Evolutionary conservation across 371 early-diverging fungal species (phyloP).

Genomic region (Mucor piriformis): DNA sequence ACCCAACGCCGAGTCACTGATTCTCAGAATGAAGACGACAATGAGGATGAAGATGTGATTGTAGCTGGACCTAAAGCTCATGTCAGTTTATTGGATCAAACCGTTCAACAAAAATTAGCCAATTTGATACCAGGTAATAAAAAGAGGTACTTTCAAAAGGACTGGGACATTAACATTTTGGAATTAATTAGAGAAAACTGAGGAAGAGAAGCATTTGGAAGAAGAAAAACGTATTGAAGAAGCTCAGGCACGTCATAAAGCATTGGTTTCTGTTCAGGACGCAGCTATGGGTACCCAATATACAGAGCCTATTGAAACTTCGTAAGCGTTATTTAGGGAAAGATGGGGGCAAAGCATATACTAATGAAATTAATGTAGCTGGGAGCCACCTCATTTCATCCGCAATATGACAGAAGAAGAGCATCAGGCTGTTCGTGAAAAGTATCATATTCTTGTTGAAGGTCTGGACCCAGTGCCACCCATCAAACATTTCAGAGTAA

Average conservation of each 20-base stretch:
- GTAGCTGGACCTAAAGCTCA: slow-evolving; percentile 64
- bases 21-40: slow-evolving; percentile 21
- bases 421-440: slow-evolving; percentile 59
- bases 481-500: slow-evolving; percentile 65
- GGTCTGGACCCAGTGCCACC: slow-evolving; percentile 79
- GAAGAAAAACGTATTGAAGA: slow-evolving; percentile 83
- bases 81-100: slow-evolving; percentile 84
- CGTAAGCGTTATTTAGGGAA: slow-evolving; percentile 40
- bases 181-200: slow-evolving; percentile 45
- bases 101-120: slow-evolving; percentile 71
- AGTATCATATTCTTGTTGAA: slow-evolving; percentile 75
- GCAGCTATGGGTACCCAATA: slow-evolving; percentile 87
- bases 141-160: no score
- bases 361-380: slow-evolving; percentile 41
- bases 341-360: no score
- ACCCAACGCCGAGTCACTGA: slow-evolving; percentile 37
- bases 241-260: slow-evolving; percentile 80
- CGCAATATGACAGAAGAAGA: slow-evolving; percentile 58
- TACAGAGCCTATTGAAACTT: slow-evolving; percentile 82
- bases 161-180: neutral
- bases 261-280: slow-evolving; percentile 84
- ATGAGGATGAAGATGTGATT: slow-evolving; percentile 52
- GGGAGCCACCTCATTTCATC: slow-evolving; percentile 82
- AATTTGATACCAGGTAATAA: slow-evolving; percentile 56
- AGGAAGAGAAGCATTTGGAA: slow-evolving; percentile 80